Evolutionary conservation across 208 protist species (phyloP).

Genomic region (Leishmania turanica): DNA sequence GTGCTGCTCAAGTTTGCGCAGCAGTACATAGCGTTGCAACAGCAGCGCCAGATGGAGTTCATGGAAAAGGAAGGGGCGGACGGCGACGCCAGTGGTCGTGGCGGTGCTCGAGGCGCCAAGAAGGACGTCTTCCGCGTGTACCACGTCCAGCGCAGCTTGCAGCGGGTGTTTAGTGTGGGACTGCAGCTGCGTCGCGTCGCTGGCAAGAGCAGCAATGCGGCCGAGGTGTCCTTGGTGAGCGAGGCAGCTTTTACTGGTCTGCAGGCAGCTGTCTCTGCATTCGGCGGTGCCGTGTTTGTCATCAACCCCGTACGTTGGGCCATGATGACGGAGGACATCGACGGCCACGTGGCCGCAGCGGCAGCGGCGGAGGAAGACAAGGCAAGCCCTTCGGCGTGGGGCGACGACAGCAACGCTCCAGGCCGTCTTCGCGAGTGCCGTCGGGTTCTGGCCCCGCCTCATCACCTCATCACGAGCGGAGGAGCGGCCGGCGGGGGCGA

Average conservation of each 20-base stretch:
- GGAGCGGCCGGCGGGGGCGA: constrained; percentile 9
- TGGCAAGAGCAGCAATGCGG: background rate
- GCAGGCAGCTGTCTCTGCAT: constrained; percentile 37
- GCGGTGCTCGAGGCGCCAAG: constrained; percentile 2
- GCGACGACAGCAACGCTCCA: background rate
- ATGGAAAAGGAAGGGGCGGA: constrained; percentile 18
- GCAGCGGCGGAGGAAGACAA: background rate
- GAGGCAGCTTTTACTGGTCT: constrained; percentile 27
- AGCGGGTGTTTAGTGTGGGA: constrained; percentile 58
- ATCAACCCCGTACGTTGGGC: background rate
- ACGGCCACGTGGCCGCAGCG: too few relatives aligned
- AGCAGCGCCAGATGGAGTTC: constrained; percentile 54
- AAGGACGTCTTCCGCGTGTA: constrained; percentile 52
- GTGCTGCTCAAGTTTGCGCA: constrained; percentile 49
- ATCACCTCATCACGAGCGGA: constrained; percentile 15
- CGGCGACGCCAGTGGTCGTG: background rate
- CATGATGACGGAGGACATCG: background rate
- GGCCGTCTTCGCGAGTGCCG: constrained; percentile 18
- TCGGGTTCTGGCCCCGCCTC: constrained; percentile 21
- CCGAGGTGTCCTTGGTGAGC: constrained; percentile 7
- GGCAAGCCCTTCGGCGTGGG: background rate
- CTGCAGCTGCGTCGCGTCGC: constrained; percentile 18
- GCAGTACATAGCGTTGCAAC: constrained; percentile 53
- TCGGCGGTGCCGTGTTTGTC: constrained; percentile 37
- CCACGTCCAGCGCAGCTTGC: constrained; percentile 53